Base-by-base conservation (phyloP, 352 stramenopile genomes). In the Pelagophyceae sp. region DNA sequence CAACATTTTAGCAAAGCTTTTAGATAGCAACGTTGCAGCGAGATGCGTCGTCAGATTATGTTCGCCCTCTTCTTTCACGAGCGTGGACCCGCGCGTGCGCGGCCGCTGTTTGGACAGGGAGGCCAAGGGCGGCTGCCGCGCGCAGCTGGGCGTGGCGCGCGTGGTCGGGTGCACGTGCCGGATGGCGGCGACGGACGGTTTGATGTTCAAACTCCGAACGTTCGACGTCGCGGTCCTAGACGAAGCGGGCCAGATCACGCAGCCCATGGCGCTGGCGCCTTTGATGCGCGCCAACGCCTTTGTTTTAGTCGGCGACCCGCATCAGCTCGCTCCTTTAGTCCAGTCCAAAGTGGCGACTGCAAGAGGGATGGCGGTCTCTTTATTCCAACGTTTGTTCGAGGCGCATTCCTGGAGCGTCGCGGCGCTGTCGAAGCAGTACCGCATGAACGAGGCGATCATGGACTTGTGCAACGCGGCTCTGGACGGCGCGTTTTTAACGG, bases 211-310 rank as follows among this genome's bases (percentile, higher is more conserved):
- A 27, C 15, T 67, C 78, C 88, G 94, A 61, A 80, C 92, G 27
- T 99, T 98, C 80, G 96, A 99, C 83, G 94, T 97, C 77, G 97
- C 95, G 63, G 97, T 99, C 76, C 93, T 99, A 0, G 96, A 99
- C 70, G 96, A 99, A 84, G 95, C 95, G 2, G 95, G 94, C 38
- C 96, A 99, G 87, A 98, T 97, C n/a, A 97, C 90, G 17, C 91
- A 98, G 83, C 95, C 96, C 29, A 90, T 96, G 20, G 86, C 95
- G 38, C 75, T 99, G 15, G 93, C 94, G 2, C 90, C 94, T n/a
- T 80, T 99, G 2, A 88, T 92, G 69, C 90, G 87, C 63, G 94
- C 94, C 0, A 88, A 97, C 79, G 92, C 83, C 11, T 99, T 99
- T 87, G 89, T 98, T 35, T 86, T 99, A 0, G 95, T 99, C 15